Evolutionary conservation across 805 yeast genomes (phyloP).

Genomic region (Candida ponderosae): DNA sequence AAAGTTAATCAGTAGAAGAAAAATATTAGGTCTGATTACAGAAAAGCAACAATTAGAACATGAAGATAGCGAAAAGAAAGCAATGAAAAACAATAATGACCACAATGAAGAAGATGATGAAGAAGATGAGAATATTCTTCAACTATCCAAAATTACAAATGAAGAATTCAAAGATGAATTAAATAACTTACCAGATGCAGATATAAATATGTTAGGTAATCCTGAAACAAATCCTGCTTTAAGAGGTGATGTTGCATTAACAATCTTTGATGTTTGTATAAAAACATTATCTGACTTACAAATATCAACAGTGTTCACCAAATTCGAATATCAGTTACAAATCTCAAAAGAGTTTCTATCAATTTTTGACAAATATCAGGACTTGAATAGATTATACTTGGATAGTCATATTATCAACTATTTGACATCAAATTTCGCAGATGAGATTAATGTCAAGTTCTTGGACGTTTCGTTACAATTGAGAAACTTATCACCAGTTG

Average conservation of each 20-base stretch:
- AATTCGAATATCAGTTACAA: constrained; percentile 26
- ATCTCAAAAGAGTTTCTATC: constrained; percentile 39
- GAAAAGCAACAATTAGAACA: constrained; percentile 59
- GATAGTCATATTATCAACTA: constrained; percentile 54
- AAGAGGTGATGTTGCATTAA: constrained; percentile 63
- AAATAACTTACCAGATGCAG: constrained; percentile 77
- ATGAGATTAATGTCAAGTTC: constrained; percentile 31
- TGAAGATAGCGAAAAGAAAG: constrained; percentile 24
- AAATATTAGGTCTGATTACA: constrained; percentile 69
- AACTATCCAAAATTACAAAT: constrained; percentile 37
- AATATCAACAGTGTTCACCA: constrained; percentile 11
- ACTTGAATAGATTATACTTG: constrained; percentile 61
- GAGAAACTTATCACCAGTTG: constrained; percentile 35
- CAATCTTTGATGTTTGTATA: constrained; percentile 62
- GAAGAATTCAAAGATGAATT: constrained; percentile 57
- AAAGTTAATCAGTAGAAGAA: constrained; percentile 75
- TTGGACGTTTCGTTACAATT: constrained; percentile 62
- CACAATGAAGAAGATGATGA: constrained; percentile 21
- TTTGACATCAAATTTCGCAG: constrained; percentile 35
- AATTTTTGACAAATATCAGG: constrained; percentile 62
- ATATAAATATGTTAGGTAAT: constrained; percentile 75
- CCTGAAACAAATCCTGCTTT: constrained; percentile 79
- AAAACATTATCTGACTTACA: constrained; percentile 28
- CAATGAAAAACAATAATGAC: constrained; percentile 15
- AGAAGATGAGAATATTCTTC: constrained; percentile 30